These are phyloP conservation scores for Erodium texanum DNA, from an alignment of 441 rosid species.

Conservation along the genomic window DNA sequence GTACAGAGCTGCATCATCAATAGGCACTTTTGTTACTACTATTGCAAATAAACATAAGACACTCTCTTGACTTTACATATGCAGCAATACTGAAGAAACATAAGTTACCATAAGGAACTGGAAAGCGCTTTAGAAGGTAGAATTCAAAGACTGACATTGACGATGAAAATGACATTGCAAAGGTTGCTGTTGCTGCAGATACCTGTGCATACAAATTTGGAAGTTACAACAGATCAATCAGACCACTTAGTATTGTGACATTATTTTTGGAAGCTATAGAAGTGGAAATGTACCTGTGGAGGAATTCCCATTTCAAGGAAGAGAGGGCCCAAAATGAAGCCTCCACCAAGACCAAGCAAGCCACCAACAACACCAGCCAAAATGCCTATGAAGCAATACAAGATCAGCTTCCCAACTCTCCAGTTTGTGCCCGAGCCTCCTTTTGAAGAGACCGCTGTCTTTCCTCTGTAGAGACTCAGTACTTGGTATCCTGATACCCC, in stretches of 20 bases:
- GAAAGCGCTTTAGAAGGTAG: slow-evolving; percentile 67
- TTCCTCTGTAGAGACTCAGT: slow-evolving; percentile 44
- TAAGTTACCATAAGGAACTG: slow-evolving; percentile 47
- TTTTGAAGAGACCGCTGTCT: slow-evolving; percentile 49
- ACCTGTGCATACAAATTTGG: slow-evolving; percentile 31
- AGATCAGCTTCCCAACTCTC: slow-evolving; percentile 30
- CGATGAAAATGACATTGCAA: slow-evolving; percentile 67
- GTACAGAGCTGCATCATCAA: slow-evolving; percentile 42
- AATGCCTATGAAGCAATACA: slow-evolving; percentile 40
- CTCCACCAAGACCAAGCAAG: slow-evolving; percentile 58
- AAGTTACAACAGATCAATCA: no score
- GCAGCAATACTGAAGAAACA: no score
- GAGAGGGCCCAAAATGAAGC: no score
- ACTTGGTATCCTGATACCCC: slow-evolving; percentile 54
- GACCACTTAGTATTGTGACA: no score
- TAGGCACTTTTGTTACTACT: no score
- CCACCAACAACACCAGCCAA: slow-evolving; percentile 62
- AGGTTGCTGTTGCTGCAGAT: slow-evolving; percentile 68
- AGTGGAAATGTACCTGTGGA: slow-evolving; percentile 36
- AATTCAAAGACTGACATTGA: slow-evolving; percentile 70
- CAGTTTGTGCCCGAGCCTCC: slow-evolving; percentile 37
- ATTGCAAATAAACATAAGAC: no score
- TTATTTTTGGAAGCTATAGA: no score
- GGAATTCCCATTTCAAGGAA: slow-evolving; percentile 65
- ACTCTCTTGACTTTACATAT: no score